phyloP scores from a whole-genome alignment of 2,329 filamentous ascomycete genomes.

The Ampelomyces quisqualis region DNA sequence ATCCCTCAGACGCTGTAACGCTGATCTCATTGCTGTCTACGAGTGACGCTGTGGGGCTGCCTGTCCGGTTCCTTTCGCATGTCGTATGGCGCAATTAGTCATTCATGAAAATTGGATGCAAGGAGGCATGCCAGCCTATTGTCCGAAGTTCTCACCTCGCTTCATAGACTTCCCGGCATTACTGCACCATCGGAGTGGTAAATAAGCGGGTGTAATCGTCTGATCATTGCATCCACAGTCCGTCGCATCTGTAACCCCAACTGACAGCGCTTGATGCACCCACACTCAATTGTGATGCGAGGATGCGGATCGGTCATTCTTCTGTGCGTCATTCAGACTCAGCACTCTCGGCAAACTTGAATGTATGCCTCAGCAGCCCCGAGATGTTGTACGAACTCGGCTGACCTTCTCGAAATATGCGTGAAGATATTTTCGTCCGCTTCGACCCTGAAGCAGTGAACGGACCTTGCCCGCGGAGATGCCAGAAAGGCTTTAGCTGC shows the following conservation, averaged over 20 bases:
- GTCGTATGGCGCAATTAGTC: conserved; percentile 12
- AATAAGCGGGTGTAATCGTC: neutral
- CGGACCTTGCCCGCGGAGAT: no score
- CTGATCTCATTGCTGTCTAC: conserved; percentile 2
- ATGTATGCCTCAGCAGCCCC: neutral
- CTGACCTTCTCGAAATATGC: neutral
- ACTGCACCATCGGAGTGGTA: neutral
- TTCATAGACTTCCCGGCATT: conserved; percentile 2
- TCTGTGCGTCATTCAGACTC: no score
- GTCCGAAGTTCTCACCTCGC: neutral
- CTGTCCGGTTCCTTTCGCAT: conserved; percentile 7
- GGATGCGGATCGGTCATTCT: neutral
- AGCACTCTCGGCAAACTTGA: neutral
- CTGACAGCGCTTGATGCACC: conserved; percentile 2
- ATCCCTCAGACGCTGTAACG: neutral
- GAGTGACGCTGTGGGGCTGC: conserved; percentile 12
- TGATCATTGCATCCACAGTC: neutral
- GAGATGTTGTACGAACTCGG: neutral
- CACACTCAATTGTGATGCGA: neutral
- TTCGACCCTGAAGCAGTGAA: no score
- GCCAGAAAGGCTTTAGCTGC: neutral
- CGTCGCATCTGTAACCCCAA: conserved; percentile 2
- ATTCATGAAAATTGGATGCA: conserved; percentile 16
- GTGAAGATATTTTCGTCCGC: neutral
- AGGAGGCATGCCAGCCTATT: conserved; percentile 7